Evolutionary conservation across 1,284 basidiomycete genomes (phyloP).

Genomic region (Ceratorhiza oryzae-sativae): DNA sequence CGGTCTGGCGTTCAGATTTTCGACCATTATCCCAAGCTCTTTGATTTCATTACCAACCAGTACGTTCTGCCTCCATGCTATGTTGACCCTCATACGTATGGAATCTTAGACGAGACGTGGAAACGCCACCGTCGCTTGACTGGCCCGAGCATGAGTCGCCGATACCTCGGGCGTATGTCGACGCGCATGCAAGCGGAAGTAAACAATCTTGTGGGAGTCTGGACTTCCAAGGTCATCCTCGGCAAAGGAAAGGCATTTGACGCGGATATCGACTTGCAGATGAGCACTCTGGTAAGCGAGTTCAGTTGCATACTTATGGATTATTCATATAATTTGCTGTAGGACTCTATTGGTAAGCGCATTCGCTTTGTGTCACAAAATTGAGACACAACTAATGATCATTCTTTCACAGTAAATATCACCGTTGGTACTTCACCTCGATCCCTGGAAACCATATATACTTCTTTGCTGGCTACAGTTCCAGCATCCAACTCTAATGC

Average conservation of each 20-base stretch:
- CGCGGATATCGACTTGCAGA: conserved; percentile 9
- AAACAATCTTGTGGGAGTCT: background rate
- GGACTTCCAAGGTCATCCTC: background rate
- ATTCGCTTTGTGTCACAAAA: too few species aligned
- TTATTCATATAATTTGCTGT: background rate
- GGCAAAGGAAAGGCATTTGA: conserved; percentile 7
- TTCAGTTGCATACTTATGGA: too few species aligned
- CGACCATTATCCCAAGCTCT: background rate
- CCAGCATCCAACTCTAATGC: background rate
- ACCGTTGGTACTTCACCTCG: conserved; percentile 9
- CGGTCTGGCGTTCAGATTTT: background rate
- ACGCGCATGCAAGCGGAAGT: background rate
- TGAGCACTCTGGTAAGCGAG: conserved; percentile 23
- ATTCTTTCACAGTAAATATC: background rate
- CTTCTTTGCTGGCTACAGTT: background rate
- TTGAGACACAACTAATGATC: too few species aligned
- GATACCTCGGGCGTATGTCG: conserved; percentile 24
- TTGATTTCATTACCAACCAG: conserved; percentile 26
- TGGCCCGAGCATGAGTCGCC: conserved; percentile 23
- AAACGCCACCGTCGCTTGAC: conserved; percentile 24
- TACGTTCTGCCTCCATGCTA: background rate
- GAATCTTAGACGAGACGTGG: conserved; percentile 14
- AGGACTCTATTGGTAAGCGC: conserved; percentile 15
- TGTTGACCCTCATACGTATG: background rate
- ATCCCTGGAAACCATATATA: background rate